Base-by-base conservation (phyloP, 75 land plant genomes). In the Selaginella moellendorffii region DNA sequence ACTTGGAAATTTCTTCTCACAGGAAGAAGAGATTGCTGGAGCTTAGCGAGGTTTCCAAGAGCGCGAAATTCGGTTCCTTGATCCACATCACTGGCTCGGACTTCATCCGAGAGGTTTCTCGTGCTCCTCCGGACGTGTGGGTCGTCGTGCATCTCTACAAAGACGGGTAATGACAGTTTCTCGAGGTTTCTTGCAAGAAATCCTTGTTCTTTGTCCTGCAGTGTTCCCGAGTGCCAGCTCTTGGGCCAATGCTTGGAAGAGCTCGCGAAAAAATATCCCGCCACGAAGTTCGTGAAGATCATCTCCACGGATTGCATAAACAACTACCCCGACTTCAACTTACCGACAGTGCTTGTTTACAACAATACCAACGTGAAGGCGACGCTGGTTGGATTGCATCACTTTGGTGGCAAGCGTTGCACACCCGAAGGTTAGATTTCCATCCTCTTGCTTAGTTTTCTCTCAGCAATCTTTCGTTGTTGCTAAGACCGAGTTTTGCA, bases 271-370 rank as follows among this genome's bases (percentile, higher is more conserved):
- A 85, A 75, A 78, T 92, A 88, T 59, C 80, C 97, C 19, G 77
- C 71, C 0, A 92, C 97, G 14, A 92, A 92, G 66, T 92, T 88
- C 79, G 90, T 88, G 21, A 92, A 88, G 62, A 92, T 92, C 25
- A 80, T 92, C 29, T 88, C 97, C n/a, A 92, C 97, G 5, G 97
- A 92, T 14, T 92, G 97, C 75, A 92, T 92, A 25, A 85, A 85
- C 1, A 85, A 92, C 67, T 92, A 85, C 68, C 97, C 97, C 97
- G 18, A 93, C 88, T 72, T 71, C 70, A 25, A 88, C 83, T 65
- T 78, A 88, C 61, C 97, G 96, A 29, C 85, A 86, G 20, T 31
- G 85, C 20, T 88, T 30, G 82, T 92, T 36, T 92, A 92, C 69
- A 92, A 92, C 58, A 78, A 72, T 29, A 71, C 85, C 53, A 82